Conservation (phyloP, 2,329 filamentous ascomycete genomes). For the Fusarium sp. region DNA sequence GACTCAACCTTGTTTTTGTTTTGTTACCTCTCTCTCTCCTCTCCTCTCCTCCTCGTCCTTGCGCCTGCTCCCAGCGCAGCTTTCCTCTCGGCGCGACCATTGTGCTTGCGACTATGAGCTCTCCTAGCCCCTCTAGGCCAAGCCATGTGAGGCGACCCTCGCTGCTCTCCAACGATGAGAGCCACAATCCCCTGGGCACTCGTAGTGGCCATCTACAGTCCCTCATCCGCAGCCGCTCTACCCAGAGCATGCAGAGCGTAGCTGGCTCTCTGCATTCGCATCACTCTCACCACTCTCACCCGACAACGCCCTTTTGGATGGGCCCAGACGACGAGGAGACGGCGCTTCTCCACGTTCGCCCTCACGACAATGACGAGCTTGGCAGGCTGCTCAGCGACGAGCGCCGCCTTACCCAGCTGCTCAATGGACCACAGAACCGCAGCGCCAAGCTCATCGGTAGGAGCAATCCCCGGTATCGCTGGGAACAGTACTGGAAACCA, state of each 20-base stretch:
- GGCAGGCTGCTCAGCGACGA: constrained; percentile 64
- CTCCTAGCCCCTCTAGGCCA: constrained; percentile 46
- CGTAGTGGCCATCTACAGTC: constrained; percentile 54
- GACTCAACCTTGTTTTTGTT: neutral
- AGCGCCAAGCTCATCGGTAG: constrained; percentile 90
- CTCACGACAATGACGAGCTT: constrained; percentile 58
- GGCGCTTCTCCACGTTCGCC: constrained; percentile 37
- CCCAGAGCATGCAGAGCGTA: constrained; percentile 49
- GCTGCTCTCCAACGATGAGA: constrained; percentile 50
- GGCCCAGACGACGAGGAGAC: constrained; percentile 51
- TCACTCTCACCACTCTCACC: constrained; percentile 11
- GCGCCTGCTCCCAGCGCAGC: neutral
- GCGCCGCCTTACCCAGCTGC: constrained; percentile 68
- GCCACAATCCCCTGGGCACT: constrained; percentile 50
- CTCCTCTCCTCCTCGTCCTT: neutral
- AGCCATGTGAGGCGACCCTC: constrained; percentile 48
- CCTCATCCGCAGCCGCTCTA: constrained; percentile 55
- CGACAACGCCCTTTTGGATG: constrained; percentile 39
- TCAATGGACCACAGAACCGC: constrained; percentile 78
- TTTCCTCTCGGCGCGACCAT: constrained; percentile 18
- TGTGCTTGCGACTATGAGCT: constrained; percentile 44
- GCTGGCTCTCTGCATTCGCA: constrained; percentile 40
- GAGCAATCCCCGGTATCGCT: constrained; percentile 86
- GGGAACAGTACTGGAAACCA: constrained; percentile 88
- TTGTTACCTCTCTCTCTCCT: constrained; percentile 7